phyloP scores from a whole-genome alignment of 257 asterid species.

The Sherardia arvensis region DNA sequence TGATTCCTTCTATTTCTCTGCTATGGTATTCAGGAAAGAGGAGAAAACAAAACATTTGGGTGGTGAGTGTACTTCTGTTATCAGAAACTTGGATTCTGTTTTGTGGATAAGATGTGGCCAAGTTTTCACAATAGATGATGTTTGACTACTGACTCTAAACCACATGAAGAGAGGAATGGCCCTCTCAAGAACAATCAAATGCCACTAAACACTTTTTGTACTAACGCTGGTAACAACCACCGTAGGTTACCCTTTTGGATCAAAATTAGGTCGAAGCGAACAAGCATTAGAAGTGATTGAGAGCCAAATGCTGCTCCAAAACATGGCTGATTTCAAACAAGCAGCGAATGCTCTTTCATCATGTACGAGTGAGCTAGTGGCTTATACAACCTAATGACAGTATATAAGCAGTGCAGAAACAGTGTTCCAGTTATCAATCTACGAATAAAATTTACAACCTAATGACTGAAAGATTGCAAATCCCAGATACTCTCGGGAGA shows the following conservation, averaged over 20 bases:
- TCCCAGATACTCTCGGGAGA: slow-evolving; percentile 4
- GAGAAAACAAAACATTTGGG: slow-evolving; percentile 7
- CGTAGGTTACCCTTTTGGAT: too few species aligned
- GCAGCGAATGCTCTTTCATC: not conserved
- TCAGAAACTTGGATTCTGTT: slow-evolving; percentile 7
- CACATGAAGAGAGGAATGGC: slow-evolving; percentile 1
- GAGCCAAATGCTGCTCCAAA: not conserved
- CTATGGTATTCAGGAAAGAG: not conserved
- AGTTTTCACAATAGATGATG: slow-evolving; percentile 4
- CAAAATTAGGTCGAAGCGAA: not conserved
- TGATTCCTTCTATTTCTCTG: slow-evolving; percentile 5
- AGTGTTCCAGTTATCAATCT: not conserved
- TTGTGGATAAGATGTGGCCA: slow-evolving; percentile 36
- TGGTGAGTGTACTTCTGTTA: slow-evolving; percentile 3
- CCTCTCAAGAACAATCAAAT: not conserved
- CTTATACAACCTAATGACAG: too few species aligned
- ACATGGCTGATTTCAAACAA: not conserved
- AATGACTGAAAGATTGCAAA: slow-evolving; percentile 1
- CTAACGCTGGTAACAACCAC: not conserved
- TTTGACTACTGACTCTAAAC: not conserved
- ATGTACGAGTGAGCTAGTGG: too few species aligned
- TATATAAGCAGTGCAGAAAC: not conserved
- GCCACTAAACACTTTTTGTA: not conserved
- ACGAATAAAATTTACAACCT: slow-evolving; percentile 8
- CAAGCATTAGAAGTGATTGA: not conserved